Base-by-base conservation (phyloP, 768 basidiomycete genomes). In the Trametes maxima region DNA sequence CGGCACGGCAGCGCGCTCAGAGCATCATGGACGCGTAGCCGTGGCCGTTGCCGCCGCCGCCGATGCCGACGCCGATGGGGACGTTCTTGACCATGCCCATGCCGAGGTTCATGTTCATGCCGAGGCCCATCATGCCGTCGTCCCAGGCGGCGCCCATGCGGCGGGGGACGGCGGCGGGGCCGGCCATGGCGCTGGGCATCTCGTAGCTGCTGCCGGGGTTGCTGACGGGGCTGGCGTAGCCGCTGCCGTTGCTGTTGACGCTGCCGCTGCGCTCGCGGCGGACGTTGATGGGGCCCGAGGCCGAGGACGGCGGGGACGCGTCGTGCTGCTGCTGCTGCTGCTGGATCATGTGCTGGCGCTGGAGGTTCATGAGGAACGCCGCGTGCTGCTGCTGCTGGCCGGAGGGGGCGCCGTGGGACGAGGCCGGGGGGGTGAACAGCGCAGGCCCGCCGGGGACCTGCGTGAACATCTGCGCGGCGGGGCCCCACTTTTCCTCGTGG, bases 401-500 rank as follows among this genome's bases (percentile, higher is more conserved):
- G 37, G 67, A 54, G 57, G 68, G 62, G 40, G 37, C 37, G 42
- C 73, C 73, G 62, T 80, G 80, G 21, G 78, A 71, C 12, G 72
- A 69, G 7, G 77, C 73, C 21, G 82, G 77, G 39, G 81, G 78
- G 3, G 80, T 79, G 65, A 80, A 76, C 54, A 80, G 70, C 48
- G 68, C 64, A 72, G 54, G 54, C 69, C 28, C 70, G 68, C 45
- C 68, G 48, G 60, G 70, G 73, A 68, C 71, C 58, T 63, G 60
- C 49, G 54, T 61, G 52, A 60, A 67, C 60, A 67, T 62, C 35
- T 70, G 71, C 44, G 60, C 48, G 47, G 47, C 63, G n/a, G n/a
- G n/a, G 46, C 69, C 57, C 75, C 78, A 76, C 54, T 77, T 77
- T 49, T 72, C 69, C 36, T 72, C 68, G 33, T 66, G 59, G 3